Conservation (phyloP, 331 rosid genomes). For the Prunus yedoensis region DNA sequence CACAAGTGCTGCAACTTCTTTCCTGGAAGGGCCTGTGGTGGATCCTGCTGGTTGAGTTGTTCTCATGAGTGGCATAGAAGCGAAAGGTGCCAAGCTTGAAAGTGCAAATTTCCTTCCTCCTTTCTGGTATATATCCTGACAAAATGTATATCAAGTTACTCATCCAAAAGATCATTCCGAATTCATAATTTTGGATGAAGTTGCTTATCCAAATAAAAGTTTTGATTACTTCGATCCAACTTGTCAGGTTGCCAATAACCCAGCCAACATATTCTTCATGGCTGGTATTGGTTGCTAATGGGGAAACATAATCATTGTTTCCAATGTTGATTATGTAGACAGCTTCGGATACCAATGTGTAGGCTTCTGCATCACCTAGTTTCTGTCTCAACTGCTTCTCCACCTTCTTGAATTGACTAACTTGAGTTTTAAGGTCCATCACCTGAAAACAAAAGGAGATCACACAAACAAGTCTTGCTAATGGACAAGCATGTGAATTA, state of each 20-base stretch:
- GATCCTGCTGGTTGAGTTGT: no score
- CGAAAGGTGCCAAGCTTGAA: no score
- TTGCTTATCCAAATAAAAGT: not conserved
- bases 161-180: not conserved
- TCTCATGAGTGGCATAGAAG: no score
- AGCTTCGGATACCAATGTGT: conserved; percentile 10
- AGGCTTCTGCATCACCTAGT: conserved; percentile 11
- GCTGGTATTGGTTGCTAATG: not conserved
- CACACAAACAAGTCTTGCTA: not conserved
- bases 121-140: no score
- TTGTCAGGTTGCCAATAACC: conserved; percentile 48
- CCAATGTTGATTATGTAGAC: conserved; percentile 25
- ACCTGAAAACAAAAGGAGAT: not conserved
- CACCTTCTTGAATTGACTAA: not conserved
- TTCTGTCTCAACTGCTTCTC: conserved; percentile 9
- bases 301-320: conserved; percentile 9
- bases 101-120: no score
- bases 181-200: not conserved
- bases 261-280: conserved; percentile 34
- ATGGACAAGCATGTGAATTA: no score
- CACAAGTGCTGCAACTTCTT: no score
- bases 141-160: not conserved
- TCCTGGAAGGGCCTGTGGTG: no score
- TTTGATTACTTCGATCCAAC: conserved; percentile 32
- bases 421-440: conserved; percentile 1